Evolutionary conservation across 306 rosid species (phyloP).

Genomic region (Malus sylvestris): DNA sequence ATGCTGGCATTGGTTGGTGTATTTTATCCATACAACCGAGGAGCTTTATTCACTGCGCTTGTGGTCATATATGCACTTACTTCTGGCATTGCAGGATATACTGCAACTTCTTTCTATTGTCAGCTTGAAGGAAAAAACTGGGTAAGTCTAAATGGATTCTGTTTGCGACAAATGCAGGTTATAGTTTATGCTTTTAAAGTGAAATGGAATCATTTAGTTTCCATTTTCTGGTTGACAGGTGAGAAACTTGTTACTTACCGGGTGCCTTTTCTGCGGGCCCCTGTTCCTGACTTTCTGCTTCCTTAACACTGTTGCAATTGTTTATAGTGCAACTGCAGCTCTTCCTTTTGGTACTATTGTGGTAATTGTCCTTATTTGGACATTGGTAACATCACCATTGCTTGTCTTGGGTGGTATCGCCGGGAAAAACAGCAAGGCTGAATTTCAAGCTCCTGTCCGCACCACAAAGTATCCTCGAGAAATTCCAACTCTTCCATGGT

Average conservation of each 20-base stretch:
- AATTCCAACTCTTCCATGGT: constrained; percentile 89
- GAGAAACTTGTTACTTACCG: constrained; percentile 82
- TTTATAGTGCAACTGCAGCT: constrained; percentile 90
- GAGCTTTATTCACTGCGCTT: constrained; percentile 89
- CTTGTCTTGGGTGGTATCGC: constrained; percentile 98
- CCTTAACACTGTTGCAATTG: constrained; percentile 95
- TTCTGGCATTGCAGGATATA: constrained; percentile 92
- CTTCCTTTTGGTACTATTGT: constrained; percentile 93
- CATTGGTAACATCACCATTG: constrained; percentile 83
- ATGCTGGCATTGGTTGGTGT: constrained; percentile 92
- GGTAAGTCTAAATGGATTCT: constrained; percentile 36
- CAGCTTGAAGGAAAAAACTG: constrained; percentile 92
- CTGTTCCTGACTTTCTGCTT: constrained; percentile 89
- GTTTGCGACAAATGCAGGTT: not conserved
- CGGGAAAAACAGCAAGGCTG: constrained; percentile 83
- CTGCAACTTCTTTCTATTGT: constrained; percentile 83
- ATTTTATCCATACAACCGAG: constrained; percentile 93
- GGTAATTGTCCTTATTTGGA: constrained; percentile 93
- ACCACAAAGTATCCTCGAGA: constrained; percentile 94
- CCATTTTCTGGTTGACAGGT: constrained; percentile 53
- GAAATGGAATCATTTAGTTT: constrained; percentile 7
- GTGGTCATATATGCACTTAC: constrained; percentile 95
- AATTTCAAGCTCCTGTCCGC: constrained; percentile 91
- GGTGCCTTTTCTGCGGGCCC: constrained; percentile 97
- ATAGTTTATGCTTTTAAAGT: constrained; percentile 1